phyloP scores from a whole-genome alignment of 225 moss, liverwort and hornwort genomes.

The Sphagnum tenellum region DNA sequence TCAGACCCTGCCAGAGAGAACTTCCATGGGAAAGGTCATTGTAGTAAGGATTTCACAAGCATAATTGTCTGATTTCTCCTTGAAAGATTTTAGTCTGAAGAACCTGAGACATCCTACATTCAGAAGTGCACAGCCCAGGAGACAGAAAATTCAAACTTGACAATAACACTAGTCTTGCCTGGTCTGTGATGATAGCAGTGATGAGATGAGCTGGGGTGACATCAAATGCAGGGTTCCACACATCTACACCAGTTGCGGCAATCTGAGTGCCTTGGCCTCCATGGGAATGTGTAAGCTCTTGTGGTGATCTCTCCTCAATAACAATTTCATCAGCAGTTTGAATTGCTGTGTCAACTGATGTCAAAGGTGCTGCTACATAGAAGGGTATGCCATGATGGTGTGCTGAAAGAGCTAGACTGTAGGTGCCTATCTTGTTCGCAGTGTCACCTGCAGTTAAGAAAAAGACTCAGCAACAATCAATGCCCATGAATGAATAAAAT shows the following conservation, averaged over 20 bases:
- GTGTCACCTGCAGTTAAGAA: conserved; percentile 32
- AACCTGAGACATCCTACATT: no score
- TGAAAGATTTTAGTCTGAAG: no score
- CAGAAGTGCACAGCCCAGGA: no score
- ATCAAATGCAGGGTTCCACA: conserved; percentile 97
- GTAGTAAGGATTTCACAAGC: no score
- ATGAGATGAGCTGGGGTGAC: conserved; percentile 72
- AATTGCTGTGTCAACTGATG: conserved; percentile 55
- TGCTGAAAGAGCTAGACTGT: conserved; percentile 68
- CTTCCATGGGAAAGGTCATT: not conserved
- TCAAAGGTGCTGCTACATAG: conserved; percentile 81
- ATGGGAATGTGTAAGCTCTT: conserved; percentile 74
- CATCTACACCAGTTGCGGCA: conserved; percentile 66
- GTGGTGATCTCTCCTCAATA: conserved; percentile 73
- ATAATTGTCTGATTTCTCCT: no score
- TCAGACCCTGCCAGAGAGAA: conserved; percentile 41
- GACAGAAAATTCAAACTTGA: no score
- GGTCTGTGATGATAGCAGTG: conserved; percentile 70
- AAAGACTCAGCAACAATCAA: not conserved
- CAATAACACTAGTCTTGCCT: conserved; percentile 4
- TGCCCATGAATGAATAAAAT: no score
- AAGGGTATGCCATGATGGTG: conserved; percentile 64
- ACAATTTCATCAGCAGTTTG: conserved; percentile 62
- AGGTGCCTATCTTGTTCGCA: conserved; percentile 92
- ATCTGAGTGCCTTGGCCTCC: conserved; percentile 67